phyloP scores from a whole-genome alignment of 495 filamentous ascomycete species.

The Trichodelitschia bisporula region DNA sequence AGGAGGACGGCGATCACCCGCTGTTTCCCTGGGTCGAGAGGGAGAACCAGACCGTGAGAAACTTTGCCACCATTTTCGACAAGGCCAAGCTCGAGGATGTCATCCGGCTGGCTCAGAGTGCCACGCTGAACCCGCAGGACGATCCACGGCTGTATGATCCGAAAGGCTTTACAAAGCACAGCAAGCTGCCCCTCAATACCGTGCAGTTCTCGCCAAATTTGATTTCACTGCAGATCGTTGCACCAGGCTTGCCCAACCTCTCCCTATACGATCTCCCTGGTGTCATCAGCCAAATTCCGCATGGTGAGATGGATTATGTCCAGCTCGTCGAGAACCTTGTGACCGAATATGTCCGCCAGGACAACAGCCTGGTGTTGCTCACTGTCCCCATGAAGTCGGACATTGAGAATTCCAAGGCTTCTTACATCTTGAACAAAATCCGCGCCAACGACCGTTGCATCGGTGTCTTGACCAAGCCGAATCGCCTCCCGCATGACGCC shows the following conservation, averaged over 20 bases:
- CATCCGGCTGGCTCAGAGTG: slow-evolving; percentile 44
- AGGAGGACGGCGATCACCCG: slow-evolving; percentile 5
- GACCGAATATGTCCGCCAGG: slow-evolving; percentile 33
- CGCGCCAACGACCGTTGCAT: slow-evolving; percentile 37
- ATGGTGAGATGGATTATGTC: slow-evolving; percentile 40
- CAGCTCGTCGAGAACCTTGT: slow-evolving; percentile 42
- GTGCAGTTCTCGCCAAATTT: slow-evolving; percentile 59
- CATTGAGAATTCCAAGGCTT: slow-evolving; percentile 42
- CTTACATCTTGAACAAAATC: slow-evolving; percentile 29
- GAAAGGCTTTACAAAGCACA: too few relatives aligned
- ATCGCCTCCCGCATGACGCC: slow-evolving; percentile 29
- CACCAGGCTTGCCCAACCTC: slow-evolving; percentile 38
- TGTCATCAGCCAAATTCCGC: slow-evolving; percentile 39
- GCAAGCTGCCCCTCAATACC: too few relatives aligned
- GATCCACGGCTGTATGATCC: too few relatives aligned
- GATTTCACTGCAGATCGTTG: slow-evolving; percentile 46
- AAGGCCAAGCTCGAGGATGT: slow-evolving; percentile 29
- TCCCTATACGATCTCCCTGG: slow-evolving; percentile 68
- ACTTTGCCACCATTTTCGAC: slow-evolving; percentile 19
- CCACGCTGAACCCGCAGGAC: slow-evolving; percentile 34
- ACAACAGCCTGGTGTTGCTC: slow-evolving; percentile 46
- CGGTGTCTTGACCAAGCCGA: slow-evolving; percentile 63
- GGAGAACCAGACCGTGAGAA: slow-evolving; percentile 15
- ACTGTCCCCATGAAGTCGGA: slow-evolving; percentile 54
- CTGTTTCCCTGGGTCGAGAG: slow-evolving; percentile 22